These are phyloP conservation scores for Decorospora gaudefroyi DNA, from an alignment of 2,329 filamentous ascomycete genomes.

Conservation along the genomic window DNA sequence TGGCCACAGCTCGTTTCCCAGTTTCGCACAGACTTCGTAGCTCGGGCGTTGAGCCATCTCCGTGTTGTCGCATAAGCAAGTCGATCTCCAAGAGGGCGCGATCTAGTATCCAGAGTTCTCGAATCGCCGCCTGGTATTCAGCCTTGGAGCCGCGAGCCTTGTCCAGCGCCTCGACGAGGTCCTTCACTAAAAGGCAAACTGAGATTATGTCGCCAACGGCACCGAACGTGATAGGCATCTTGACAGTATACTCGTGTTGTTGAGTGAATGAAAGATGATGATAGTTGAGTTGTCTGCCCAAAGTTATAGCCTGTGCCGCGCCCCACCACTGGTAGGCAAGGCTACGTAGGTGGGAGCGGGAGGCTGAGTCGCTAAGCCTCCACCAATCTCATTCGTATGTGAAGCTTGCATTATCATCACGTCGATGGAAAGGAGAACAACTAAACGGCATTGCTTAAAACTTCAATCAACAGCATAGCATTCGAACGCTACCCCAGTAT, in stretches of 20 bases:
- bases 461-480: too few relatives aligned
- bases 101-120: slow-evolving; percentile 34
- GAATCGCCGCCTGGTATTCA: slow-evolving; percentile 35
- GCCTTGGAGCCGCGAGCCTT: slow-evolving; percentile 33
- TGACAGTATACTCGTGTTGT: too few relatives aligned
- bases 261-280: too few relatives aligned
- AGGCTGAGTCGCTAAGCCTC: slow-evolving; percentile 1
- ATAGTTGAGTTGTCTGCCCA: too few relatives aligned
- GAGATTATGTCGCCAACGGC: slow-evolving; percentile 31
- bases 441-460: too few relatives aligned
- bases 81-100: slow-evolving; percentile 22
- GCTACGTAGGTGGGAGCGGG: too few relatives aligned
- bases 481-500: too few relatives aligned
- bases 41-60: neutral
- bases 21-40: neutral
- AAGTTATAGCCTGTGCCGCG: too few relatives aligned
- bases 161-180: slow-evolving; percentile 36
- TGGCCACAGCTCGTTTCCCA: neutral
- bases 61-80: slow-evolving; percentile 10
- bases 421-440: too few relatives aligned
- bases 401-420: too few relatives aligned
- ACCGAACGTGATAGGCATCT: neutral
- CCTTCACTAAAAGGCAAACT: slow-evolving; percentile 35
- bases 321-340: too few relatives aligned
- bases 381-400: too few relatives aligned